Base-by-base conservation (phyloP, 2,329 filamentous ascomycete species). In the Colletotrichum navitas region DNA sequence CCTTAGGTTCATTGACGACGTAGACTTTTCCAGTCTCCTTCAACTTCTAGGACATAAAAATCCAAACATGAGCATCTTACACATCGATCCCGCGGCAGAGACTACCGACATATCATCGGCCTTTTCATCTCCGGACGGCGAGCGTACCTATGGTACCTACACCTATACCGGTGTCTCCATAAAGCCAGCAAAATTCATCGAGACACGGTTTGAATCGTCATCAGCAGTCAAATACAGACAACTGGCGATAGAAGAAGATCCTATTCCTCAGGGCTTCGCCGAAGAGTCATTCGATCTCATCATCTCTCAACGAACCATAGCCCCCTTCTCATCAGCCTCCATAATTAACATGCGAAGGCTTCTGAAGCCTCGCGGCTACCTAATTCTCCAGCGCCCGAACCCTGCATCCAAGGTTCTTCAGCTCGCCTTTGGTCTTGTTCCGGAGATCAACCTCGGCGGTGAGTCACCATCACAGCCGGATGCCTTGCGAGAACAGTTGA, bases 211-310 rank as follows among this genome's bases (percentile, higher is more conserved):
- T 2, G 14, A 18, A n/a, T 45, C 47, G 8, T 12, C 36, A 5
- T 18, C 51, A 2, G 41, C 21, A 21, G 59, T 45, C 32, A 39
- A 29, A 2, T 56, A 64, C 60, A 56, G 34, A 18, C 32, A 60
- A 12, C 41, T 78, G 16, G 76, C 84, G 63, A 71, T 82, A 24
- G 78, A 80, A 18, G 66, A 75, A 14, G 77, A 80, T 41, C 74
- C 76, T 1, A n/a, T 66, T 0, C 60, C 67, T 0, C 82, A 72
- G 12, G 67, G 70, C 2, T 34, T 72, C 24, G n/a, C 24, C 1
- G 32, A 29, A 5, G 67, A 71, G 21, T 66, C 56, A 2, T 84
- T 80, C 69, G 84, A 85, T 51, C 26, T 69, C 1, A 26, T 72
- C 11, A 21, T 43, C 11, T 64, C 32, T 18, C 59, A 39, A 5